A percentile compares a stretch with the other conserved stretches of the same genome.
These are phyloP conservation scores for Paecilomyces formosus DNA, from an alignment of 2,329 filamentous ascomycete genomes.

Conservation along the genomic window DNA sequence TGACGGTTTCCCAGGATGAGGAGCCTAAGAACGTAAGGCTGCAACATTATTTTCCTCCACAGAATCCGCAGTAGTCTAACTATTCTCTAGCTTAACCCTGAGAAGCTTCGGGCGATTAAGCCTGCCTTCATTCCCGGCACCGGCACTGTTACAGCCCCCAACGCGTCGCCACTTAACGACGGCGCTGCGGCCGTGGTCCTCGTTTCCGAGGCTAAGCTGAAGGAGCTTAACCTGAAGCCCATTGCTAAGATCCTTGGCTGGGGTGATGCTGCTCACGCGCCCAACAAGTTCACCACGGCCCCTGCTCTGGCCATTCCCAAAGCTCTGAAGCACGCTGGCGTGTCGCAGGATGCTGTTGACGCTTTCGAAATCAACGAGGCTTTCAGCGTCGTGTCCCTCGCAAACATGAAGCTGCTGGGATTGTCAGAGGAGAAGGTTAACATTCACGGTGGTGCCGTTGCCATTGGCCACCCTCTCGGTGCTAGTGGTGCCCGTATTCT, in stretches of 20 bases:
- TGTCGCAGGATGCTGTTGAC: constrained; percentile 71
- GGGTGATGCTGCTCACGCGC: constrained; percentile 87
- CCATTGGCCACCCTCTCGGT: constrained; percentile 85
- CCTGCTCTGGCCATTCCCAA: constrained; percentile 93
- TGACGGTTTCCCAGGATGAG: constrained; percentile 77
- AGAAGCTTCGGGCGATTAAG: constrained; percentile 78
- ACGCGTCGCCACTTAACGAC: constrained; percentile 93
- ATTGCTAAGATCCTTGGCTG: constrained; percentile 95
- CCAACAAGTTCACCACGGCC: constrained; percentile 91
- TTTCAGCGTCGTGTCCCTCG: constrained; percentile 91
- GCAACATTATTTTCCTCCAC: not conserved
- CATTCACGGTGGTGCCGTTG: constrained; percentile 88
- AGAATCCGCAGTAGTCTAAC: constrained; percentile 1
- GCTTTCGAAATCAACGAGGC: constrained; percentile 99
- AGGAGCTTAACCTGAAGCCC: constrained; percentile 84
- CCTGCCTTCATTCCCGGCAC: constrained; percentile 67
- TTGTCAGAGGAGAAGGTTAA: constrained; percentile 84
- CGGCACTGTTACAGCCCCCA: constrained; percentile 90
- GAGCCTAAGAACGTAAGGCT: constrained; percentile 77
- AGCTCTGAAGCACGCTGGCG: constrained; percentile 87
- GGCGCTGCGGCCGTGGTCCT: constrained; percentile 88
- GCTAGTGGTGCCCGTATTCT: constrained; percentile 91
- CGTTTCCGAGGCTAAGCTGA: constrained; percentile 87
- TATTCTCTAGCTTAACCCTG: constrained; percentile 55
- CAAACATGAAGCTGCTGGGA: constrained; percentile 87